Base-by-base conservation (phyloP, 345 rosid species). In the Dovyalis caffra region DNA sequence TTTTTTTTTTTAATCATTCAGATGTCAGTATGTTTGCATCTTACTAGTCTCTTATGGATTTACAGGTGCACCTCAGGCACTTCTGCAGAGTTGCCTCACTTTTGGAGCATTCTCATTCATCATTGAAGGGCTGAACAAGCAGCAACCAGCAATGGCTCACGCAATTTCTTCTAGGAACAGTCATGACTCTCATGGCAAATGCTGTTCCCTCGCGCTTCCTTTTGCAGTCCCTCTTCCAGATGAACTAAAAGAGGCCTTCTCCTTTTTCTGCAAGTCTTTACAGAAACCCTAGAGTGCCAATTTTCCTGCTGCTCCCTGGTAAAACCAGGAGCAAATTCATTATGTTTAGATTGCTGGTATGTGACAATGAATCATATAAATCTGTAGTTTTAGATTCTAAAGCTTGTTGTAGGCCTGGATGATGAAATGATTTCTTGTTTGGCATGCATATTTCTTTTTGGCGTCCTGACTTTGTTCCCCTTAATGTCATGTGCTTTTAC, bases 61-160 rank as follows among this genome's bases (percentile, higher is more conserved):
- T 81, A 78, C 87, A 90, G 97, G 97, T 74, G 80, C 92, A 58
- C 97, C 95, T 8, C 91, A 81, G 79, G 86, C 89, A 68, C 88
- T 93, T 79, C 72, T 93, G 35, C 91, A 86, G 75, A 91, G 88
- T 76, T 95, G 99, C 82, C 76, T 95, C 33, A 87, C 95, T 26
- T 87, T 91, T 72, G 99, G 97, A 71, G 96, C 93, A 47, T 93
- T 91, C 81, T 93, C 99, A 1, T 91, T 86, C 62, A 80, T 95
- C 64, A 71, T 89, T 0, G 98, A 93, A 73, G 90, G 93, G 74
- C 81, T 93, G 56, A 93, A 91, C 91, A 90, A 87, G 83, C 88
- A 87, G 80, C 94, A 88, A 78, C 84, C 92, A 43, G 97, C 97
- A 28, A 68, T 95, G 72, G 98, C 97, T 72, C 91, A 86, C 77